Evolutionary conservation across 352 stramenopile species (phyloP).

Genomic region (Phytophthora tentaculata): DNA sequence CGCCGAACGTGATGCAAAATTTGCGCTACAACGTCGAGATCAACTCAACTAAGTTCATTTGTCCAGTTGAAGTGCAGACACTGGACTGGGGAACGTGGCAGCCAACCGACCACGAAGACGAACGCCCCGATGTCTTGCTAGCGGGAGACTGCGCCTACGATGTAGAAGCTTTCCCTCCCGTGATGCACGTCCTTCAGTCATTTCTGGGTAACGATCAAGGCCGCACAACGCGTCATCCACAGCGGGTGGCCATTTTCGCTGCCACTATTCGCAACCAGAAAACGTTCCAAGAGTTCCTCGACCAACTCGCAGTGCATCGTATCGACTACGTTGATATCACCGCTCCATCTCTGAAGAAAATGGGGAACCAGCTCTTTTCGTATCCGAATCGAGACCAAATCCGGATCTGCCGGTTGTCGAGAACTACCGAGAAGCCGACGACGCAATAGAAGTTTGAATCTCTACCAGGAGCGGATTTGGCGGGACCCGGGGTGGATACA

Average conservation of each 20-base stretch:
- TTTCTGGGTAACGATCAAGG: slow-evolving; percentile 49
- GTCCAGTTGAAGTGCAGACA: slow-evolving; percentile 57
- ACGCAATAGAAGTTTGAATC: slow-evolving; percentile 11
- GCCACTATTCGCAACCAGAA: slow-evolving; percentile 77
- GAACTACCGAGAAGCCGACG: slow-evolving; percentile 5
- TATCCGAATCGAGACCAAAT: slow-evolving; percentile 79
- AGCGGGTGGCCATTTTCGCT: slow-evolving; percentile 73
- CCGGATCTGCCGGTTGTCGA: slow-evolving; percentile 64
- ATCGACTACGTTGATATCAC: slow-evolving; percentile 81
- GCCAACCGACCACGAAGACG: slow-evolving; percentile 30
- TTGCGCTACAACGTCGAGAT: slow-evolving; percentile 84
- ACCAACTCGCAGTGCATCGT: slow-evolving; percentile 51
- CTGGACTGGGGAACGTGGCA: slow-evolving; percentile 82
- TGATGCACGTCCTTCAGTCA: slow-evolving; percentile 62
- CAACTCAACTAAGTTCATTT: slow-evolving; percentile 55
- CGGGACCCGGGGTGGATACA: too few relatives aligned
- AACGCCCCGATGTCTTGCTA: slow-evolving; percentile 61
- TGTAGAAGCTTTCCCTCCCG: slow-evolving; percentile 56
- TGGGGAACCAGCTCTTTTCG: slow-evolving; percentile 51
- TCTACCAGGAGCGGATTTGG: too few relatives aligned
- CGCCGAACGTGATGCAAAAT: slow-evolving; percentile 84
- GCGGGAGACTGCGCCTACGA: slow-evolving; percentile 85
- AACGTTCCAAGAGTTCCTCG: slow-evolving; percentile 80
- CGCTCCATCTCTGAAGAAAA: slow-evolving; percentile 38
- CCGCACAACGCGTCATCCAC: background rate